phyloP scores from a whole-genome alignment of 805 yeast species.

The Lipomyces sp. region DNA sequence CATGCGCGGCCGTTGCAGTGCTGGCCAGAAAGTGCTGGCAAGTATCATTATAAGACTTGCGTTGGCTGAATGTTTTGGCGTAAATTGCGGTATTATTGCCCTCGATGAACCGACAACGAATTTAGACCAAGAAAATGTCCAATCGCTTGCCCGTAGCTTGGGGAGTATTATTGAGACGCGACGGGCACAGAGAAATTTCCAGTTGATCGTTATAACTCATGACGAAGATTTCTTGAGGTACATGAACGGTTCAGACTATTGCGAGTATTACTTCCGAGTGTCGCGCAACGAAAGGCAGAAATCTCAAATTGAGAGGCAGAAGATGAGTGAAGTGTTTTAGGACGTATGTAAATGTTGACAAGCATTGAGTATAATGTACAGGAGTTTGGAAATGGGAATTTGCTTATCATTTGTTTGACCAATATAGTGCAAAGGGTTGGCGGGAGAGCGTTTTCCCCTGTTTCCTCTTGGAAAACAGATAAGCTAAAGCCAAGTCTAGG shows the following conservation, averaged over 20 bases:
- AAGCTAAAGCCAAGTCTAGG: too few species aligned
- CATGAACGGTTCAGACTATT: conserved; percentile 82
- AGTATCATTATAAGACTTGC: conserved; percentile 90
- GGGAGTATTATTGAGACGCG: conserved; percentile 75
- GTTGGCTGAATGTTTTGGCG: conserved; percentile 92
- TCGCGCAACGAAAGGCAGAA: conserved; percentile 80
- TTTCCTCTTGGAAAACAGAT: too few species aligned
- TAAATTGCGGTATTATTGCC: conserved; percentile 93
- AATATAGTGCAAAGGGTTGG: too few species aligned
- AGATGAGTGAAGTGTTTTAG: conserved; percentile 30
- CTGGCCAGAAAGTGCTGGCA: conserved; percentile 95
- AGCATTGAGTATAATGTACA: not conserved
- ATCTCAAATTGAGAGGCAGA: conserved; percentile 67
- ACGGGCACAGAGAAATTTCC: conserved; percentile 82
- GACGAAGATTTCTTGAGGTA: conserved; percentile 87
- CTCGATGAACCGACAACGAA: conserved; percentile 98
- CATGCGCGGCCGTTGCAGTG: conserved; percentile 98
- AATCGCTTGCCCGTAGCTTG: conserved; percentile 81
- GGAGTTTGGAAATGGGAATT: not conserved
- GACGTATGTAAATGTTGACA: not conserved
- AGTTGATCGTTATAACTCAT: conserved; percentile 92
- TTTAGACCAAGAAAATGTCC: conserved; percentile 85
- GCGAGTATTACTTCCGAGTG: conserved; percentile 85
- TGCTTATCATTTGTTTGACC: too few species aligned
- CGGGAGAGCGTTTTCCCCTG: too few species aligned